Evolutionary conservation across 108 stramenopile genomes (phyloP).

Genomic region (Licmophora abbreviata): DNA sequence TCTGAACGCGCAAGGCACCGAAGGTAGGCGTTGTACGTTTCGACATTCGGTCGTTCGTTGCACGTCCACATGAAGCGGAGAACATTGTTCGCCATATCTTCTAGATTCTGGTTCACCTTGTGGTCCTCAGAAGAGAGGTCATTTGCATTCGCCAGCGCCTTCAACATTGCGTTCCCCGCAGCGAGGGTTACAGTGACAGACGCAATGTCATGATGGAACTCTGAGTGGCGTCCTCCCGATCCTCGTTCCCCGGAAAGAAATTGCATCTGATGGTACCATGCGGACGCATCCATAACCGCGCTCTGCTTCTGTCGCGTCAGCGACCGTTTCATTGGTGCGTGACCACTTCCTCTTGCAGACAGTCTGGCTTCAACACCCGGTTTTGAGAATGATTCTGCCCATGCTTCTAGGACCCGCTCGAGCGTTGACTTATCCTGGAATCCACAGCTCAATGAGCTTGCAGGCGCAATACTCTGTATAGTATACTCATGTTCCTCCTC

Average conservation of each 20-base stretch:
- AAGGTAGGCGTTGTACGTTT: constrained; percentile 4
- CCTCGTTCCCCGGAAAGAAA: neutral
- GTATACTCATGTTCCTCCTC: too few relatives aligned
- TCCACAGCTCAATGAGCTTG: too few relatives aligned
- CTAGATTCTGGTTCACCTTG: constrained; percentile 7
- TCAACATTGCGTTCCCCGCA: constrained; percentile 14
- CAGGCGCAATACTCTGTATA: too few relatives aligned
- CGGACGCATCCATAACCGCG: neutral
- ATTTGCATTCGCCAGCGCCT: constrained; percentile 22
- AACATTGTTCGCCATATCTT: constrained; percentile 23
- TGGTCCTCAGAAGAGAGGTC: constrained; percentile 5
- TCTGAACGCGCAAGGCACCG: neutral
- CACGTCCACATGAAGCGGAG: constrained; percentile 25
- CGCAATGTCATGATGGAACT: too few relatives aligned
- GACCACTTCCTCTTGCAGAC: too few relatives aligned
- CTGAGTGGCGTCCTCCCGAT: too few relatives aligned
- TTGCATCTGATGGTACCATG: neutral
- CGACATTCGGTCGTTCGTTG: neutral
- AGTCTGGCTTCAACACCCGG: too few relatives aligned
- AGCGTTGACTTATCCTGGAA: too few relatives aligned
- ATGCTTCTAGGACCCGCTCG: constrained; percentile 1
- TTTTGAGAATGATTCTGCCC: constrained; percentile 1
- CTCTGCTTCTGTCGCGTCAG: too few relatives aligned
- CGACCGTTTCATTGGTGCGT: too few relatives aligned
- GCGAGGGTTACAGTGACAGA: neutral